Conservation (phyloP, 192 early-diverging fungal species). For the Chytriomyces confervae region DNA sequence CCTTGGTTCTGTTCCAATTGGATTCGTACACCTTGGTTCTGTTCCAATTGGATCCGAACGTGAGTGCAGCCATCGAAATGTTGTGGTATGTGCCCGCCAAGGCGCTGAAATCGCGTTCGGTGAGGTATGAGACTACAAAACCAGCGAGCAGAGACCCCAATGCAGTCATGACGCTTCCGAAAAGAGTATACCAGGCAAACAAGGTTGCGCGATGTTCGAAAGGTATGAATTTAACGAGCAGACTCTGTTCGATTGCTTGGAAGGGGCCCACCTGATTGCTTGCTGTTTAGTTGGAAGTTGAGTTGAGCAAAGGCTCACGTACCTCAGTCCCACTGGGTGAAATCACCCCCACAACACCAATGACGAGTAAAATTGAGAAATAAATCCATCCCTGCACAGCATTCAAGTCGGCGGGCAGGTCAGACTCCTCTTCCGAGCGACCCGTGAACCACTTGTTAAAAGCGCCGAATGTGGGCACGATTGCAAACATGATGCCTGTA, state of each 20-base stretch:
- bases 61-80: not conserved
- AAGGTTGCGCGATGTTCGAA: conserved; percentile 16
- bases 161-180: conserved; percentile 30
- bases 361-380: conserved; percentile 5
- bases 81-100: not conserved
- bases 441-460: conserved; percentile 8
- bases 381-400: conserved; percentile 22
- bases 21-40: no score
- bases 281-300: no score
- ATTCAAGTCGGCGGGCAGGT: not conserved
- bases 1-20: no score
- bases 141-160: conserved; percentile 29
- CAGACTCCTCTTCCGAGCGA: not conserved
- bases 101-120: not conserved
- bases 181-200: conserved; percentile 33
- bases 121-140: not conserved
- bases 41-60: no score
- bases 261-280: conserved; percentile 24
- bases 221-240: conserved; percentile 17
- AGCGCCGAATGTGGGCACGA: conserved; percentile 4
- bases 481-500: conserved; percentile 23
- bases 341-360: conserved; percentile 33
- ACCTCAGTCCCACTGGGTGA: conserved; percentile 8
- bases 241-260: conserved; percentile 26
- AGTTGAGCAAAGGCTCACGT: not conserved